phyloP scores from a whole-genome alignment of 2,329 filamentous ascomycete species.

The Claviceps digitariae region DNA sequence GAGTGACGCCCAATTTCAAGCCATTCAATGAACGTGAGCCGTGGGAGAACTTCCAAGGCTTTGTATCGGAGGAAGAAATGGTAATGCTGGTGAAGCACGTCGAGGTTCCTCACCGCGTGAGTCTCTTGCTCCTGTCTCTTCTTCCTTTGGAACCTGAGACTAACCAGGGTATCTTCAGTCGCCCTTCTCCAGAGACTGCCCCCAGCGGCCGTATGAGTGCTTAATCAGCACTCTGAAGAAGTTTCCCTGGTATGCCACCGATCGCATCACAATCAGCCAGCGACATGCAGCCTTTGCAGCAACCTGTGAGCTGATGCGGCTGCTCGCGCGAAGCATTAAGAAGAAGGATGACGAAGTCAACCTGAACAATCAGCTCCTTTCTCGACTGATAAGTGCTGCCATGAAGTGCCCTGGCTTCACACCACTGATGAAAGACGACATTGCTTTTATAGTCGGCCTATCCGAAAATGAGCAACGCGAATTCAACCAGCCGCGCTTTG shows the following conservation, averaged over 20 bases:
- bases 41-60: slow-evolving; percentile 44
- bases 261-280: slow-evolving; percentile 43
- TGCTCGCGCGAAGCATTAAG: slow-evolving; percentile 30
- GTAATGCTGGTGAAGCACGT: slow-evolving; percentile 50
- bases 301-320: slow-evolving; percentile 32
- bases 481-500: slow-evolving; percentile 34
- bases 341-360: slow-evolving; percentile 26
- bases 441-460: slow-evolving; percentile 31
- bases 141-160: neutral
- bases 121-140: slow-evolving; percentile 14
- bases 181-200: slow-evolving; percentile 45
- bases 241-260: slow-evolving; percentile 47
- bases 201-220: slow-evolving; percentile 51
- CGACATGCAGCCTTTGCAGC: slow-evolving; percentile 39
- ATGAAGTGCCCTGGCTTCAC: slow-evolving; percentile 49
- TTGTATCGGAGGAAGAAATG: slow-evolving; percentile 49
- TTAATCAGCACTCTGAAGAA: slow-evolving; percentile 50
- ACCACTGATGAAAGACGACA: slow-evolving; percentile 45
- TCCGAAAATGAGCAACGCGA: slow-evolving; percentile 19
- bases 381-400: slow-evolving; percentile 36
- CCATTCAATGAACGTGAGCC: slow-evolving; percentile 22
- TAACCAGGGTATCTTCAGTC: slow-evolving; percentile 27
- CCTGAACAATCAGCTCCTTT: slow-evolving; percentile 38
- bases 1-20: slow-evolving; percentile 27
- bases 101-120: slow-evolving; percentile 47